Conservation (phyloP, 768 basidiomycete genomes). For the Pleurotus giganteus region DNA sequence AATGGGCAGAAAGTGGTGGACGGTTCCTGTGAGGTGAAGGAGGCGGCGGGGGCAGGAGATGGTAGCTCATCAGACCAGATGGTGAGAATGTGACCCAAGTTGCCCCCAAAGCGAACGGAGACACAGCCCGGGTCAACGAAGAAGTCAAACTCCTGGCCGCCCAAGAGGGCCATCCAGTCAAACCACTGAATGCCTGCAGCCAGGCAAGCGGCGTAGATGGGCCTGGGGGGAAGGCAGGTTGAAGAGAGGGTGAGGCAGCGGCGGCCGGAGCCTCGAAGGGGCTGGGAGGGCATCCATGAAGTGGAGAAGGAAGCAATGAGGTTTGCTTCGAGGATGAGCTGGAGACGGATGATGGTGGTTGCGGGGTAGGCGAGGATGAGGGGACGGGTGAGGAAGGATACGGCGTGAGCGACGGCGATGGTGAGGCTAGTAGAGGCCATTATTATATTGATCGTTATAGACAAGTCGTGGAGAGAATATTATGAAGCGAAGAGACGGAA, state of each 20-base stretch:
- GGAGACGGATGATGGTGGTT: slow-evolving; percentile 64
- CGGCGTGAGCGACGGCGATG: slow-evolving; percentile 68
- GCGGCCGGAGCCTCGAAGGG: slow-evolving; percentile 65
- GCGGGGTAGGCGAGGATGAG: slow-evolving; percentile 57
- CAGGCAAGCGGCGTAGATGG: slow-evolving; percentile 69
- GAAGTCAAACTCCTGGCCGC: slow-evolving; percentile 71
- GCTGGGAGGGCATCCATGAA: slow-evolving; percentile 64
- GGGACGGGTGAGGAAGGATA: slow-evolving; percentile 70
- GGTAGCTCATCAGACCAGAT: slow-evolving; percentile 65
- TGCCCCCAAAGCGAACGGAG: slow-evolving; percentile 54
- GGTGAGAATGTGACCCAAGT: slow-evolving; percentile 45
- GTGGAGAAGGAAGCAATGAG: slow-evolving; percentile 66
- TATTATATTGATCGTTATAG: slow-evolving; percentile 18
- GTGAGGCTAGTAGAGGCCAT: slow-evolving; percentile 53
- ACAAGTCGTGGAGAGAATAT: slow-evolving; percentile 13
- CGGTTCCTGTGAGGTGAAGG: slow-evolving; percentile 8
- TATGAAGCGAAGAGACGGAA: slow-evolving; percentile 17
- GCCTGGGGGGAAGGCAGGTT: slow-evolving; percentile 62
- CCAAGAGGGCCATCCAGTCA: slow-evolving; percentile 73
- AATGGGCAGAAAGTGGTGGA: slow-evolving; percentile 6
- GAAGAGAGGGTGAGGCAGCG: slow-evolving; percentile 77
- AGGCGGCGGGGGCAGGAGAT: slow-evolving; percentile 19
- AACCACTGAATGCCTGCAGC: slow-evolving; percentile 75
- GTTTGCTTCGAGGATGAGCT: slow-evolving; percentile 70
- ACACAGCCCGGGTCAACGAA: slow-evolving; percentile 81